phyloP scores from a whole-genome alignment of 2,329 filamentous ascomycete species.

The Colletotrichum caudatum region DNA sequence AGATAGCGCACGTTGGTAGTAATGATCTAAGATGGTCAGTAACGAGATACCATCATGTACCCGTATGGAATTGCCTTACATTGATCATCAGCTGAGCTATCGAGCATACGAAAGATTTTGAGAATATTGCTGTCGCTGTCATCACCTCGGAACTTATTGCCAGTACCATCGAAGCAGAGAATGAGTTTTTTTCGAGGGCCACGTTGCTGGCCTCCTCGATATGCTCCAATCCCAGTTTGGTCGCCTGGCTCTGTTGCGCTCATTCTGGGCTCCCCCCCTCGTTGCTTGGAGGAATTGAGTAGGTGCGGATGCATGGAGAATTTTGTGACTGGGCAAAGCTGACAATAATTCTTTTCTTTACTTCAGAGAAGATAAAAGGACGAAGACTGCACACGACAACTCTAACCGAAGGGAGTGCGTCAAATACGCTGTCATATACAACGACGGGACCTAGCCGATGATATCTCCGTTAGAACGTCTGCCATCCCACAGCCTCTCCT shows the following conservation, averaged over 20 bases:
- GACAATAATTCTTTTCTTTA: neutral
- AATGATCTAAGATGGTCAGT: constrained; percentile 57
- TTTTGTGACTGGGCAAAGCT: neutral
- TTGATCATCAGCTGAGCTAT: constrained; percentile 71
- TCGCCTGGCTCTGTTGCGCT: neutral
- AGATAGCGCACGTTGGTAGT: constrained; percentile 68
- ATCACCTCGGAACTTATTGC: constrained; percentile 73
- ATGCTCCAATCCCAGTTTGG: constrained; percentile 6
- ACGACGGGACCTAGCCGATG: neutral
- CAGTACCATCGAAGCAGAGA: constrained; percentile 73
- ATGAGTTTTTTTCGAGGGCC: constrained; percentile 60
- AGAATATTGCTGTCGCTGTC: constrained; percentile 75
- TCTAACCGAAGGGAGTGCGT: neutral
- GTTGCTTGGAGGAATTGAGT: neutral
- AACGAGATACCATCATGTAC: neutral
- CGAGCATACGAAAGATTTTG: constrained; percentile 78
- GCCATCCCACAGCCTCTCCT: neutral
- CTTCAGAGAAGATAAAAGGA: neutral
- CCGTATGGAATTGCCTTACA: constrained; percentile 52
- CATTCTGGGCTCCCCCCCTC: neutral
- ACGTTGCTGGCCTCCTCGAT: neutral
- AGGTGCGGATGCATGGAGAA: constrained; percentile 14
- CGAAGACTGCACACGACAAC: neutral
- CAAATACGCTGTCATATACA: constrained; percentile 15
- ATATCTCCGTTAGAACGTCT: neutral